Percentiles rank a stretch among this genome's conserved stretches.
phyloP scores from a whole-genome alignment of 768 basidiomycete species.

The Fomitopsis serialis region DNA sequence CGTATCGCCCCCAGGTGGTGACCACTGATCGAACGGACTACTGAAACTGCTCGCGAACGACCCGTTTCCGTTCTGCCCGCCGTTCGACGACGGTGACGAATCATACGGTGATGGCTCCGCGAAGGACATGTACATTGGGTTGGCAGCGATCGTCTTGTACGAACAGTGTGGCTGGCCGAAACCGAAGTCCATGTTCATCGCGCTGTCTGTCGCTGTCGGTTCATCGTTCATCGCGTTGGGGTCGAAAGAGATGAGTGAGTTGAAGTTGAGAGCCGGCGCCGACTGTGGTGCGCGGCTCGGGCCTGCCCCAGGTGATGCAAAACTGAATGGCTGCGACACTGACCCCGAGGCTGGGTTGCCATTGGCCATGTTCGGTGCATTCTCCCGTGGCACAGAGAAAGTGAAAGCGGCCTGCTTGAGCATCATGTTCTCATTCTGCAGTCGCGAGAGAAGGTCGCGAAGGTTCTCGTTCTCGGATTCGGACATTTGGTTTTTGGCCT shows the following conservation, averaged over 20 bases:
- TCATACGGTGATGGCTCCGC: constrained; percentile 34
- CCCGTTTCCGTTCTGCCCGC: constrained; percentile 5
- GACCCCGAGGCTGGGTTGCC: constrained; percentile 7
- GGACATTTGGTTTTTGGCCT: constrained; percentile 71
- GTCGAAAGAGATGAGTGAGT: constrained; percentile 65
- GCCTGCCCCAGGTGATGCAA: constrained; percentile 22
- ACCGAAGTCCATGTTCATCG: constrained; percentile 55
- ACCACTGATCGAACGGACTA: constrained; percentile 15
- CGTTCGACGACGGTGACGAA: constrained; percentile 12
- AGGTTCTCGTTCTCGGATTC: constrained; percentile 83
- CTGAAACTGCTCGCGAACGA: not conserved
- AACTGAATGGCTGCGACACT: constrained; percentile 16
- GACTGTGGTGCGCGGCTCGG: constrained; percentile 15
- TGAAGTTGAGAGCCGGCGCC: constrained; percentile 33
- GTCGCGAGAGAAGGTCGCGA: constrained; percentile 73
- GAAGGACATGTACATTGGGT: constrained; percentile 84
- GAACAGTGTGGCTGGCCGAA: constrained; percentile 47
- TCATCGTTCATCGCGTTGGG: constrained; percentile 66
- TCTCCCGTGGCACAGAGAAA: constrained; percentile 61
- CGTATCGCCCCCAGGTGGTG: constrained; percentile 19
- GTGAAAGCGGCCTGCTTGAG: constrained; percentile 83
- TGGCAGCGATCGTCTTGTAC: constrained; percentile 78
- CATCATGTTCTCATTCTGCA: constrained; percentile 83
- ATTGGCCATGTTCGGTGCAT: constrained; percentile 16
- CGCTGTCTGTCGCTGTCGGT: constrained; percentile 46